These are phyloP conservation scores for Dioscorea zingiberensis DNA, from an alignment of 106 monocot genomes.

Conservation along the genomic window DNA sequence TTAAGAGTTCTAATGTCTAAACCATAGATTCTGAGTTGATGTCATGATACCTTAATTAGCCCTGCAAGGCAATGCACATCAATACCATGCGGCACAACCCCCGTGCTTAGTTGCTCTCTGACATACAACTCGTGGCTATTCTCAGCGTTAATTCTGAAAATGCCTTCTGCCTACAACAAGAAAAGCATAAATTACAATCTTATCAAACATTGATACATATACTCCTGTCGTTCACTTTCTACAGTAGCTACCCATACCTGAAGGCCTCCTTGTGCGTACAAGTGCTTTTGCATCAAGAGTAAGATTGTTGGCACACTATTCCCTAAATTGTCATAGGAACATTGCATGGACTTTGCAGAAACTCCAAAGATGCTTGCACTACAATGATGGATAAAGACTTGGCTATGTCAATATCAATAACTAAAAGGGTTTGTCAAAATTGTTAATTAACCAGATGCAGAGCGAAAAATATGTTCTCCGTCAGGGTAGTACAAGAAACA, in stretches of 20 bases:
- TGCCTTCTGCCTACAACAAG: slow-evolving; percentile 36
- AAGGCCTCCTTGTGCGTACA: slow-evolving; percentile 43
- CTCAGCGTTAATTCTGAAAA: slow-evolving; percentile 54
- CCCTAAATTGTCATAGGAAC: slow-evolving; percentile 47
- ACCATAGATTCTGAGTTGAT: no score
- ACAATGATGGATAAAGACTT: neutral
- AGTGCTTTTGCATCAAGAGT: slow-evolving; percentile 44
- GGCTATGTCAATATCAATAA: no score
- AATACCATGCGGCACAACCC: slow-evolving; percentile 29
- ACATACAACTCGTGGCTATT: slow-evolving; percentile 31
- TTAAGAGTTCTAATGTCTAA: no score
- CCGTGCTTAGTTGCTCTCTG: slow-evolving; percentile 39
- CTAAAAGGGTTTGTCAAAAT: no score
- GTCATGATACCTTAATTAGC: slow-evolving; percentile 46
- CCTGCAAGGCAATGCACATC: slow-evolving; percentile 49
- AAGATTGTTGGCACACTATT: slow-evolving; percentile 57
- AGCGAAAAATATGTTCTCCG: no score
- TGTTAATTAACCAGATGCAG: no score
- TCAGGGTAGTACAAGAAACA: no score
- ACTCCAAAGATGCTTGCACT: slow-evolving; percentile 58
- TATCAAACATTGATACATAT: no score
- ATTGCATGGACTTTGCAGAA: slow-evolving; percentile 57
- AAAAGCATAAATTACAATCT: neutral
- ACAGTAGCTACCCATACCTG: slow-evolving; percentile 17
- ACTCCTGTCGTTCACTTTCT: no score